Evolutionary conservation across 176 grass and related monocot genomes (phyloP).

Genomic region (Carex cristatella): DNA sequence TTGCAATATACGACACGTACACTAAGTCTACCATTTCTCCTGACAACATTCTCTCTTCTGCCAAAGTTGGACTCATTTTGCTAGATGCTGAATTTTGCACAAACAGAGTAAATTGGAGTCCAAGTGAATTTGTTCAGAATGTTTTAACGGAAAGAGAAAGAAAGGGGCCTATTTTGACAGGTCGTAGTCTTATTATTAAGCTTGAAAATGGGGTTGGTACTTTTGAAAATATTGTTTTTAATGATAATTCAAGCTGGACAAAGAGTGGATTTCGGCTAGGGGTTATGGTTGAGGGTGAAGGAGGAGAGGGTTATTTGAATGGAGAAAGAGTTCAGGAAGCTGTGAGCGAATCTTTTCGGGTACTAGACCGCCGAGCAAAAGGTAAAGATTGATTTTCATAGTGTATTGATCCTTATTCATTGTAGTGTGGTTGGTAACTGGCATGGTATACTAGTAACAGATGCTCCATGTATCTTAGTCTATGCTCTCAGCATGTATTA

Average conservation of each 20-base stretch:
- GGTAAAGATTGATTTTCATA: neutral
- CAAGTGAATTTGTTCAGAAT: neutral
- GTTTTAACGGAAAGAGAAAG: neutral
- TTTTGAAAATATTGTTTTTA: neutral
- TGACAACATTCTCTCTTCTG: neutral
- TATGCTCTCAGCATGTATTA: neutral
- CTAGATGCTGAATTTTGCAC: neutral
- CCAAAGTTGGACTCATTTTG: neutral
- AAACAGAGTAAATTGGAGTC: neutral
- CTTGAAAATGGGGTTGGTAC: neutral
- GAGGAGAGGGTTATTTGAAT: neutral
- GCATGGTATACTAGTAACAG: neutral
- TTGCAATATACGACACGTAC: neutral
- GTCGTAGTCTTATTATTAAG: neutral
- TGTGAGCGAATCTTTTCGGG: neutral
- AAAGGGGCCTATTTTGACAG: neutral
- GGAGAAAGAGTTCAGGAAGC: neutral
- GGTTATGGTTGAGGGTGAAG: neutral
- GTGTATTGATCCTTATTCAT: neutral
- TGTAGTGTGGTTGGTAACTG: neutral
- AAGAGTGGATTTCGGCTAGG: neutral
- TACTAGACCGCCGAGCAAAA: neutral
- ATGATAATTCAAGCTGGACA: constrained; percentile 1
- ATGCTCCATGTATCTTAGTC: neutral
- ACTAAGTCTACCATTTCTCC: neutral